Evolutionary conservation across 2,329 filamentous ascomycete species (phyloP).

Genomic region (Aspergillus hiratsukae): DNA sequence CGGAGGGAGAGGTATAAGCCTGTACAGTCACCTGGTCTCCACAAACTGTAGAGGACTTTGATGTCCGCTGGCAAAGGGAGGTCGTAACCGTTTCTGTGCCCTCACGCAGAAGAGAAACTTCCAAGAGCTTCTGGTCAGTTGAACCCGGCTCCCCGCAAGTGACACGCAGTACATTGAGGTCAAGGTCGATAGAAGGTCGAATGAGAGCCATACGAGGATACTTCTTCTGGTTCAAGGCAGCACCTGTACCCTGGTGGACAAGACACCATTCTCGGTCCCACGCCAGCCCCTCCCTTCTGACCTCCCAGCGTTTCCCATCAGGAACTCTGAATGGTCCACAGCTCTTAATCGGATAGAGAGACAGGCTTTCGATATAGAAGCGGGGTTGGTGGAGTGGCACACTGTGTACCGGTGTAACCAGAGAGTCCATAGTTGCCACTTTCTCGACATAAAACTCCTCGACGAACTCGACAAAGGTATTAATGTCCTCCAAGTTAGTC

Average conservation of each 20-base stretch:
- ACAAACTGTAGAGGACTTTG: constrained; percentile 65
- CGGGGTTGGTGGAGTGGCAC: constrained; percentile 10
- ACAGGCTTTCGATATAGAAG: constrained; percentile 60
- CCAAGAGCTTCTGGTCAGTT: constrained; percentile 25
- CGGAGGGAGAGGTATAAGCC: constrained; percentile 60
- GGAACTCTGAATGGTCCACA: constrained; percentile 77
- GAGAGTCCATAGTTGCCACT: constrained; percentile 11
- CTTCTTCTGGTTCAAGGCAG: constrained; percentile 81
- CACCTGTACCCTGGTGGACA: constrained; percentile 77
- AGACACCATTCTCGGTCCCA: constrained; percentile 99
- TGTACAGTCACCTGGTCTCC: constrained; percentile 71
- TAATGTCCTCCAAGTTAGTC: constrained; percentile 73
- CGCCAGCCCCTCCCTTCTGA: constrained; percentile 74
- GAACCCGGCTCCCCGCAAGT: constrained; percentile 34
- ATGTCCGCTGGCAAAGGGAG: constrained; percentile 49
- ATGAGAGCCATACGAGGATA: constrained; percentile 85
- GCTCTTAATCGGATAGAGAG: constrained; percentile 90
- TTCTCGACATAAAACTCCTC: constrained; percentile 60
- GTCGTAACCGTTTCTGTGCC: constrained; percentile 56
- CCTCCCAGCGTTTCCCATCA: constrained; percentile 62
- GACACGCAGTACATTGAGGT: constrained; percentile 61
- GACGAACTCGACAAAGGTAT: constrained; percentile 66
- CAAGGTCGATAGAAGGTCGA: constrained; percentile 68
- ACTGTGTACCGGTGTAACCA: constrained; percentile 13
- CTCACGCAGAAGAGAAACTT: constrained; percentile 33